These are phyloP conservation scores for Alisma plantagoaquatica DNA, from an alignment of 106 monocot species.

Conservation along the genomic window DNA sequence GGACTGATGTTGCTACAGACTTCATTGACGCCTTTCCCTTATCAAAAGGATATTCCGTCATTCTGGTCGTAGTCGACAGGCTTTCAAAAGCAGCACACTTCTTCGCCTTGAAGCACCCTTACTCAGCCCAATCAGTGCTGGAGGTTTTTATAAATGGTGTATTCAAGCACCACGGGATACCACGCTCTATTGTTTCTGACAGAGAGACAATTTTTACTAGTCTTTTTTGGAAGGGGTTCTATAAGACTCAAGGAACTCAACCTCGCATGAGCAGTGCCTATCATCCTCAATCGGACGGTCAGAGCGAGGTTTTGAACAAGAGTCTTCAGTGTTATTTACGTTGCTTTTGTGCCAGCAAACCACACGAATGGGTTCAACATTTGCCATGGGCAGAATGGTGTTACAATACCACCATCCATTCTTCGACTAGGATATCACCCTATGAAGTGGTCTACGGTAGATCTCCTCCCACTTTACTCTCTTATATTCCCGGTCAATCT, in stretches of 20 bases:
- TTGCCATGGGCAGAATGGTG: slow-evolving; percentile 2
- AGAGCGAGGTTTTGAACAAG: neutral
- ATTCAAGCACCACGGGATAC: no score
- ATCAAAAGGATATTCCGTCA: no score
- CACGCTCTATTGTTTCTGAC: no score
- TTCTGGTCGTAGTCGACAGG: no score
- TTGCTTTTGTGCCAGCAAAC: neutral
- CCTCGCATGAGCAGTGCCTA: neutral
- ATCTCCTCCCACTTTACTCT: neutral
- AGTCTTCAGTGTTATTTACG: neutral
- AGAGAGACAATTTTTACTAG: no score
- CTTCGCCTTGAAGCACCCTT: no score
- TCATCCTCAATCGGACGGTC: neutral
- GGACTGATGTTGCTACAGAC: neutral
- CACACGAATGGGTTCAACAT: neutral
- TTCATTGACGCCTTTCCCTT: neutral
- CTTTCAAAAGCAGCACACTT: neutral
- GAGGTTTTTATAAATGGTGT: no score
- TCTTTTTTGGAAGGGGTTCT: neutral
- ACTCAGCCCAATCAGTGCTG: no score
- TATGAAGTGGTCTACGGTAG: slow-evolving; percentile 2
- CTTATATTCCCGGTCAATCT: no score
- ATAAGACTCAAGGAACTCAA: neutral
- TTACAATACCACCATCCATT: slow-evolving; percentile 4
- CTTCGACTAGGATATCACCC: neutral